Conservation (phyloP, 176 grass and related monocot species). For the Raddia guianensis region DNA sequence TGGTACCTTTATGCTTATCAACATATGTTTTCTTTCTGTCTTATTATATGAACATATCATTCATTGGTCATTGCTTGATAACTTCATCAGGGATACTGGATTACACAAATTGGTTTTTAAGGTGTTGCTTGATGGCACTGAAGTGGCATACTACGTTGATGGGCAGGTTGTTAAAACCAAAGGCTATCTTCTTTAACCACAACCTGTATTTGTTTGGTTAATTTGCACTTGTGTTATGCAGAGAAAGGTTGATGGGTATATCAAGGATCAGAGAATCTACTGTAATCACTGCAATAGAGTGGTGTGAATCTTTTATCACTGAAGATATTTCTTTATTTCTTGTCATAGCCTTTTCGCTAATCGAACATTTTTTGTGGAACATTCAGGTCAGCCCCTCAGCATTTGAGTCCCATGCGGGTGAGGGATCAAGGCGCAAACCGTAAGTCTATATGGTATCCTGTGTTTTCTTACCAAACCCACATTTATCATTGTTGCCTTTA, state of each 20-base stretch:
- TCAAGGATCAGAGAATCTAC: conserved; percentile 93
- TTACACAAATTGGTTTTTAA: conserved; percentile 83
- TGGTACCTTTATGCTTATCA: conserved; percentile 39
- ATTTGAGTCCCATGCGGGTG: conserved; percentile 97
- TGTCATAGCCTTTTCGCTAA: neutral
- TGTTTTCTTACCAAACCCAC: conserved; percentile 19
- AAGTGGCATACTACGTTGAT: conserved; percentile 82
- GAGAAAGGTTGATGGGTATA: conserved; percentile 90
- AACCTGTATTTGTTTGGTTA: conserved; percentile 22
- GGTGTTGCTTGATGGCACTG: conserved; percentile 86
- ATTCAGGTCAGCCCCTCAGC: conserved; percentile 90
- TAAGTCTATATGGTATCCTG: conserved; percentile 49
- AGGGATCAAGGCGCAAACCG: conserved; percentile 86
- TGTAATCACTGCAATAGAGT: conserved; percentile 88
- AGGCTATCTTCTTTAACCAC: conserved; percentile 27
- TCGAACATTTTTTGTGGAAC: conserved; percentile 46
- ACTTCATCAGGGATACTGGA: conserved; percentile 60
- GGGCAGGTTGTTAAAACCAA: conserved; percentile 65
- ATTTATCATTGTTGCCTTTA: conserved; percentile 25
- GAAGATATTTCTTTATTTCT: conserved; percentile 16
- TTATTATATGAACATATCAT: conserved; percentile 14
- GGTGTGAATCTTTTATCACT: conserved; percentile 49
- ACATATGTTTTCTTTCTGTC: neutral
- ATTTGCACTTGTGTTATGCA: conserved; percentile 45
- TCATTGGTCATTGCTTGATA: conserved; percentile 33